Percentiles rank a stretch among this genome's conserved stretches.
Evolutionary conservation across 2,329 filamentous ascomycete genomes (phyloP).

Genomic region (Mycogone perniciosa): DNA sequence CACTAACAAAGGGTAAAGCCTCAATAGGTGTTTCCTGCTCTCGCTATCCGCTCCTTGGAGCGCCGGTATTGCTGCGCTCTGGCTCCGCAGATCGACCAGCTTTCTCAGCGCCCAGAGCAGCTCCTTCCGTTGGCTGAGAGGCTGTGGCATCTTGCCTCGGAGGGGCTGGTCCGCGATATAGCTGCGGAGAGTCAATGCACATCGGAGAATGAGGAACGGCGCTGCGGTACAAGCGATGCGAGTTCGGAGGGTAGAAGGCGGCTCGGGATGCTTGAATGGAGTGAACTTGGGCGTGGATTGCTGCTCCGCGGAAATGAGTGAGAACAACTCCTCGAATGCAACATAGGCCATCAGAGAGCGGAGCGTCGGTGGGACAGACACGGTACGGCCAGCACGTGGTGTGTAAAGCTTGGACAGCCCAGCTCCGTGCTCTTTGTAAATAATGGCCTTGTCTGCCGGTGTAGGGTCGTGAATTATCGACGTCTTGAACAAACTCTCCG

Average conservation of each 20-base stretch:
- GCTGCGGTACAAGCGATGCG: conserved; percentile 69
- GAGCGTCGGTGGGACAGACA: conserved; percentile 56
- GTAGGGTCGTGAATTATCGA: conserved; percentile 70
- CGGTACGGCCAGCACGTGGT: conserved; percentile 64
- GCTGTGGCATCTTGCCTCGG: conserved; percentile 82
- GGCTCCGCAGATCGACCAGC: conserved; percentile 61
- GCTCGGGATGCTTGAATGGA: conserved; percentile 21
- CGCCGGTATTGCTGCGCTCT: conserved; percentile 61
- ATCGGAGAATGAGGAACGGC: conserved; percentile 75
- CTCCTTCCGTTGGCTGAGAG: conserved; percentile 72
- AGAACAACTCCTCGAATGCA: conserved; percentile 73
- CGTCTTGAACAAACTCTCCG: conserved; percentile 69
- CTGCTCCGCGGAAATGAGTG: conserved; percentile 48
- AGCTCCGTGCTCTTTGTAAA: conserved; percentile 36
- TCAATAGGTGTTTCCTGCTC: conserved; percentile 66
- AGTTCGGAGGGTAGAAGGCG: conserved; percentile 34
- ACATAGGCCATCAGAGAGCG: conserved; percentile 72
- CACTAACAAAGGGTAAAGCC: conserved; percentile 72
- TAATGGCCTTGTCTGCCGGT: conserved; percentile 49
- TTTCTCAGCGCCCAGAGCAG: conserved; percentile 63
- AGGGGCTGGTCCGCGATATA: conserved; percentile 91
- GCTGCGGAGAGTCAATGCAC: conserved; percentile 70
- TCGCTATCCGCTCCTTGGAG: conserved; percentile 46
- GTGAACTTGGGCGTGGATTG: conserved; percentile 32
- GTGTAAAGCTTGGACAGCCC: conserved; percentile 56